Evolutionary conservation across 768 basidiomycete species (phyloP).

Genomic region (Hygrophoropsis aurantiaca): DNA sequence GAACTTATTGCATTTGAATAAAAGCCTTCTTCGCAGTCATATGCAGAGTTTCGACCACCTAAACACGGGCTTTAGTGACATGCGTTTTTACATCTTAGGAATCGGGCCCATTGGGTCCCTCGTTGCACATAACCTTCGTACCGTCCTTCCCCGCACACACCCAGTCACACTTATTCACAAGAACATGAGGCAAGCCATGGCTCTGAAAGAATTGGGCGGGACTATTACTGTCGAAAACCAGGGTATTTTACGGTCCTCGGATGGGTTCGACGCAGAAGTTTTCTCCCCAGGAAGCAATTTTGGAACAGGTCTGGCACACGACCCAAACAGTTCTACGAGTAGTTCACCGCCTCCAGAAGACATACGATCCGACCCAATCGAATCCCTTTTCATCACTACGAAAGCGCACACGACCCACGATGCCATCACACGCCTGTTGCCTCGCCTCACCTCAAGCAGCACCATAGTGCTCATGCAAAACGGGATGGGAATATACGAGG

Average conservation of each 20-base stretch:
- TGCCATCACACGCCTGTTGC: constrained; percentile 57
- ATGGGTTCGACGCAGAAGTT: constrained; percentile 51
- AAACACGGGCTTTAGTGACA: constrained; percentile 25
- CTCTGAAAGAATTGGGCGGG: constrained; percentile 32
- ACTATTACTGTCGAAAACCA: constrained; percentile 48
- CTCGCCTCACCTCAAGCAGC: constrained; percentile 61
- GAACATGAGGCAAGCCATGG: constrained; percentile 37
- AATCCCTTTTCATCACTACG: constrained; percentile 79
- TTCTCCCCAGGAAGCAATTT: constrained; percentile 33
- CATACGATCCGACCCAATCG: constrained; percentile 43
- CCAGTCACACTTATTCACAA: constrained; percentile 73
- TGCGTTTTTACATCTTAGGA: constrained; percentile 79
- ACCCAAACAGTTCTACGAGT: constrained; percentile 11
- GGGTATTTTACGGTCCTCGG: constrained; percentile 42
- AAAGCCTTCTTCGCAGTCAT: neutral
- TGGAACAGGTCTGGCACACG: constrained; percentile 16
- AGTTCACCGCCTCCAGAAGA: constrained; percentile 13
- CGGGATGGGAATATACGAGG: constrained; percentile 91
- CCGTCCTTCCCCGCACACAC: constrained; percentile 47
- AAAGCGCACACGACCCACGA: constrained; percentile 69
- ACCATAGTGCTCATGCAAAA: constrained; percentile 94
- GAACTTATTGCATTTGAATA: neutral
- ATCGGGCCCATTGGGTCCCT: constrained; percentile 84
- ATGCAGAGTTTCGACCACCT: too few species aligned
- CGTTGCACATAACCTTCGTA: constrained; percentile 76